Evolutionary conservation across 352 stramenopile genomes (phyloP), one percentile per base, ranked within the genome.

Genomic region (Phytophthora uliginosa): DNA sequence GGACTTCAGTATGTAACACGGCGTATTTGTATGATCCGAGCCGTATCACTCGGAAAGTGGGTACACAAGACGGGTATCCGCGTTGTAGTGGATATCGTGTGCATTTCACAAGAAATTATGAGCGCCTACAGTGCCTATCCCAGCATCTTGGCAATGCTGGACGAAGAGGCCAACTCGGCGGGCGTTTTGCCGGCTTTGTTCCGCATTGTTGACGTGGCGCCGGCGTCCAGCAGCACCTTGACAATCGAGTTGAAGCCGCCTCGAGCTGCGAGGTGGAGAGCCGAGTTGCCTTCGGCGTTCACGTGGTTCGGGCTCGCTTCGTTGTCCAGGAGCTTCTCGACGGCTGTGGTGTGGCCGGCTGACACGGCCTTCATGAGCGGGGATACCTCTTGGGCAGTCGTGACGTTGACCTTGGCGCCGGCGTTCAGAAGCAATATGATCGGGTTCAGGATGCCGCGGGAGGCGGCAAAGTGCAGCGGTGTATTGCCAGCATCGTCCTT

Each of bases 291-390:
- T 56, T 96, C 87, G 4, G 69, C 33, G 61, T 96, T 94, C n/a
- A 72, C 76, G 48, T 80, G 73, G 31, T 88, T 89, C 7, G 77
- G 76, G 54, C 79, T 92, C n/a, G 87, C 90, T 40, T 91, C 89
- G 71, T 88, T 88, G 56, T 94, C 87, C 33, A 96, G 73, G n/a
- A 97, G 85, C 77, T 96, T 96, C 71, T 96, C 92, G n/a, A 95
- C 87, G 8, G 88, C 86, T 6, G 89, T 90, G 10, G 80, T 50
- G 62, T 98, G 92, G 12, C 91, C 91, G 1, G 85, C 90, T n/a
- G 81, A 92, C 36, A 88, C 85, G 4, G 93, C 92, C 63, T 95
- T 96, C 83, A 97, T 94, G 24, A 98, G 66, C 50, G 92, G 90
- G 24, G 93, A 97, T 20, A 92, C 82, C 36, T 94, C 90, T 63